These are phyloP conservation scores for Lasiodiplodia gonubiensis DNA, from an alignment of 2,329 filamentous ascomycete species.

Conservation along the genomic window DNA sequence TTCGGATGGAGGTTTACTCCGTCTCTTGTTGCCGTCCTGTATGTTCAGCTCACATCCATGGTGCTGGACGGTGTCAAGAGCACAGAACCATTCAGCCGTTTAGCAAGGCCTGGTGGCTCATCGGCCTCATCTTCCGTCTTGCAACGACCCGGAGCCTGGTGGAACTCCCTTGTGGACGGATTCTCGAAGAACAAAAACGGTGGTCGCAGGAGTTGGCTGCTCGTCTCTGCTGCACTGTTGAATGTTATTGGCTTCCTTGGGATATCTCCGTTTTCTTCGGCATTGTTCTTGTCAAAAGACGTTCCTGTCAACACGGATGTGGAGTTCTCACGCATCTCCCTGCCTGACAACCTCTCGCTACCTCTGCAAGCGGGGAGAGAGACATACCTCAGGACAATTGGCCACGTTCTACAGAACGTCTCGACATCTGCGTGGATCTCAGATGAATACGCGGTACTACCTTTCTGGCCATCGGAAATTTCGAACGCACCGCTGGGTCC, in stretches of 20 bases:
- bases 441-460: not conserved
- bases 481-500: not conserved
- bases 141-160: not conserved
- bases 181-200: not conserved
- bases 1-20: not conserved
- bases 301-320: not conserved
- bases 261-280: not conserved
- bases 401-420: not conserved
- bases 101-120: not conserved
- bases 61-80: not conserved
- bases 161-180: not conserved
- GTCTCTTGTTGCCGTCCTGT: not conserved
- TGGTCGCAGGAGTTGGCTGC: not conserved
- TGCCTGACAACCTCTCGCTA: not conserved
- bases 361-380: not conserved
- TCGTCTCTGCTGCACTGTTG: not conserved
- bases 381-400: not conserved
- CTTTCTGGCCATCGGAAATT: not conserved
- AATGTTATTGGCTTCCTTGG: not conserved
- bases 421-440: slow-evolving; percentile 6
- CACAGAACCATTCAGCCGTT: not conserved
- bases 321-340: not conserved
- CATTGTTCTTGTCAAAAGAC: not conserved
- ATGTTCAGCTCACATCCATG: not conserved
- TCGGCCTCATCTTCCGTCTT: not conserved